These are phyloP conservation scores for Elsinoe batatas DNA, from an alignment of 2,329 filamentous ascomycete species.

Conservation along the genomic window DNA sequence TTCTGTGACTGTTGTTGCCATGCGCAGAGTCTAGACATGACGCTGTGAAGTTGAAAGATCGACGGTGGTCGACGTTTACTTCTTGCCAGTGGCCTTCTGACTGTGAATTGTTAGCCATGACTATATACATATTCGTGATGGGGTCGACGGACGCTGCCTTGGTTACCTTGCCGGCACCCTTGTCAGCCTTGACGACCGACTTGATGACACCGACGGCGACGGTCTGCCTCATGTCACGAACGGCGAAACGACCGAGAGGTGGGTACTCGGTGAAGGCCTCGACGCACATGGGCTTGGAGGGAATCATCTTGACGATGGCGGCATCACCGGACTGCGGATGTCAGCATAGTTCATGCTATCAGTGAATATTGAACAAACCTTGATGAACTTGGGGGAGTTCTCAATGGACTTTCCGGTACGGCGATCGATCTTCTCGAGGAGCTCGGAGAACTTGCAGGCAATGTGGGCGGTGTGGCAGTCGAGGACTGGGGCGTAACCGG, in stretches of 20 bases:
- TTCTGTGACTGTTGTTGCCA: conserved; percentile 2
- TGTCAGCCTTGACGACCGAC: conserved; percentile 43
- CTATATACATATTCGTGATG: too few relatives aligned
- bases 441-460: conserved; percentile 99
- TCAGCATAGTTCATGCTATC: too few relatives aligned
- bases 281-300: conserved; percentile 99
- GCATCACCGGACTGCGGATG: conserved; percentile 73
- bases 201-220: conserved; percentile 95
- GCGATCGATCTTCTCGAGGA: conserved; percentile 99
- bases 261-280: conserved; percentile 99
- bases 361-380: conserved; percentile 29
- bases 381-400: conserved; percentile 95
- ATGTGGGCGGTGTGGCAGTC: conserved; percentile 99
- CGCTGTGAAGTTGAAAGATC: neutral
- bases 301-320: conserved; percentile 99
- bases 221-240: conserved; percentile 90
- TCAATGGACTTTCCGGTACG: conserved; percentile 98
- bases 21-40: neutral
- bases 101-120: too few relatives aligned
- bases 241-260: conserved; percentile 98
- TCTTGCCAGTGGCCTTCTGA: conserved; percentile 29
- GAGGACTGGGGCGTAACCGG: conserved; percentile 96
- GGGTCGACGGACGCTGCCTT: too few relatives aligned
- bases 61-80: conserved; percentile 21
- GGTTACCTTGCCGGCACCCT: conserved; percentile 43